These are phyloP conservation scores for Pulveroboletus sp. DNA, from an alignment of 768 basidiomycete genomes.

Conservation along the genomic window DNA sequence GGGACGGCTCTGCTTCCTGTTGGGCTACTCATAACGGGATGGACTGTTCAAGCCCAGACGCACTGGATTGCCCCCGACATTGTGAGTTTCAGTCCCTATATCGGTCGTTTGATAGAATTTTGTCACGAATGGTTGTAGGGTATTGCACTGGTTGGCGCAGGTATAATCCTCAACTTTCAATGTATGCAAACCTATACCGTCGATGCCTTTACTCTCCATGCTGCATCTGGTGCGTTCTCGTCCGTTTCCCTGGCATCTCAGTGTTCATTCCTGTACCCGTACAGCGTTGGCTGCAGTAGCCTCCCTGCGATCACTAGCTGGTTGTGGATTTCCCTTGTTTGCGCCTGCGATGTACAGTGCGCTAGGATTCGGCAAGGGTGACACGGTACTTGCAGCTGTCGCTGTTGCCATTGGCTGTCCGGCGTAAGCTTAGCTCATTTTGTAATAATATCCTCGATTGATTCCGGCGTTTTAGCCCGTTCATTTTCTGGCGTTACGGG, in stretches of 20 bases:
- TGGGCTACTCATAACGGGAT: constrained; percentile 68
- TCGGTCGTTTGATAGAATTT: background rate
- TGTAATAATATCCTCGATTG: constrained; percentile 16
- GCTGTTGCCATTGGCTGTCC: constrained; percentile 45
- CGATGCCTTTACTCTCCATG: constrained; percentile 61
- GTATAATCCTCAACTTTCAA: constrained; percentile 58
- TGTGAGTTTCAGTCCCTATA: constrained; percentile 36
- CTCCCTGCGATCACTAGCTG: constrained; percentile 59
- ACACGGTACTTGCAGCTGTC: constrained; percentile 57
- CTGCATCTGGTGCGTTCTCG: constrained; percentile 53
- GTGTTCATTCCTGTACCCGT: background rate
- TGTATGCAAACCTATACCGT: constrained; percentile 64
- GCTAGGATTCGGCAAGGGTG: constrained; percentile 67
- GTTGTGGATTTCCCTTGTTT: constrained; percentile 78
- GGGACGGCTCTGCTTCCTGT: constrained; percentile 51
- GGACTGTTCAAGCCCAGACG: constrained; percentile 53
- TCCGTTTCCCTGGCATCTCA: background rate
- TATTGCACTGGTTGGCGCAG: constrained; percentile 51
- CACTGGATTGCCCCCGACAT: constrained; percentile 56
- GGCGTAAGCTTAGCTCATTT: constrained; percentile 24
- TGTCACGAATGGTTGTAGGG: constrained; percentile 38
- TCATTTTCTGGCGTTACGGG: constrained; percentile 30
- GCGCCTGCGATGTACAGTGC: constrained; percentile 61
- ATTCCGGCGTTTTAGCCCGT: constrained; percentile 38
- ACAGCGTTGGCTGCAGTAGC: constrained; percentile 62